Base-by-base conservation (phyloP, 2,329 filamentous ascomycete genomes). In the Ustilaginoidea virens region DNA sequence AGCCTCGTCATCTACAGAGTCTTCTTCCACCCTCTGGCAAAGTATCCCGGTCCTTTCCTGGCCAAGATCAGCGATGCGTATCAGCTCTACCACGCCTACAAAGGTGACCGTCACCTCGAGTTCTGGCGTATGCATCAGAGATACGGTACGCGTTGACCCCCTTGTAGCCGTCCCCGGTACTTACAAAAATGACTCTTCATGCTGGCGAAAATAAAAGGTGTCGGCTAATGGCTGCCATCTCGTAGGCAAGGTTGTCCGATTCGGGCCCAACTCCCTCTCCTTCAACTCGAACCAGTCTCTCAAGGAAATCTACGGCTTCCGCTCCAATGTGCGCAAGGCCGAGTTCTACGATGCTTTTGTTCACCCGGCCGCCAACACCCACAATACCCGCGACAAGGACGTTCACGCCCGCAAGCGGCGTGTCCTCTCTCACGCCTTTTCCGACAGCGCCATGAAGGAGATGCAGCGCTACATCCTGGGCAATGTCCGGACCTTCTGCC, bases 301-400 rank as follows among this genome's bases (percentile, higher is more conserved):
- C 33, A 70, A 71, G 47, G 65, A 72, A 12, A 75, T 79, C 36
- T 74, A 77, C 51, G 69, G 72, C 38, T 70, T 73, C 56, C 60
- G 60, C 27, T 51, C 67, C 46, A 74, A 74, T 35, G 69, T 76
- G 17, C 58, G 64, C 50, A 81, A 82, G 54, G 65, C 74, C 23
- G 64, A 74, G 39, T 81, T 81, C 55, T 82, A 82, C 56, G 67
- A 78, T 38, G 74, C 73, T 23, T 81, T 80, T 46, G 72, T 74
- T 2, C 73, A 78, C 32, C 76, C 75, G 11, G 68, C 71, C 1
- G 68, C 73, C 40, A 81, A 80, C 54, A 80, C 77, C 2, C 76
- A 81, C 55, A 80, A 78, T 52, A 64, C 63, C 2, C 75, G 79
- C 29, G 72, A 80, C 45, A 79, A 77, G 53, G 53, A 61, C 0